Conservation (phyloP, 768 basidiomycete genomes). For the Mycena galericulata region DNA sequence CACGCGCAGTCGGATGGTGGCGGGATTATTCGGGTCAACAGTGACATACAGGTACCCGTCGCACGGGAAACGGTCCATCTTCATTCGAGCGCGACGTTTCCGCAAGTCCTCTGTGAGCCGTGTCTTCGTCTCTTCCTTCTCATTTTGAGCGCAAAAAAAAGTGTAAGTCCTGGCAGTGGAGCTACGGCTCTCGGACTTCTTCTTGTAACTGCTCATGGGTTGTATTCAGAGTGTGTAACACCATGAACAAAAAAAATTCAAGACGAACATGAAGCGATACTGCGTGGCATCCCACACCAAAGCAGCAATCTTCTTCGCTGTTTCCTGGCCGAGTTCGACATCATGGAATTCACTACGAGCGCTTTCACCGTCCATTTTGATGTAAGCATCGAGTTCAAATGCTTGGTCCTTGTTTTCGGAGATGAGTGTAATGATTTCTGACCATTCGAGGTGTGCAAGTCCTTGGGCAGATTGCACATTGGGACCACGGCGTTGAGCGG, state of each 20-base stretch:
- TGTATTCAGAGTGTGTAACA: no score
- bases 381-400: not conserved
- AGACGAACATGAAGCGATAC: not conserved
- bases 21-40: no score
- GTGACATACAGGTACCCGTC: no score
- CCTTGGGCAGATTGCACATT: not conserved
- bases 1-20: not conserved
- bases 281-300: not conserved
- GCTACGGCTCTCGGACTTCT: not conserved
- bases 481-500: no score
- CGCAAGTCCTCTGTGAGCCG: not conserved
- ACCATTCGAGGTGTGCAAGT: no score
- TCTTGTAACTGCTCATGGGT: no score
- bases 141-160: not conserved
- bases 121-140: not conserved
- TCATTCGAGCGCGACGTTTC: not conserved
- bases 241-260: not conserved
- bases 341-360: not conserved
- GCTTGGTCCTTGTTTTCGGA: not conserved
- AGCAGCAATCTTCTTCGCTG: not conserved
- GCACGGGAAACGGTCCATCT: not conserved
- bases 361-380: not conserved
- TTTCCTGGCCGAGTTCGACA: not conserved
- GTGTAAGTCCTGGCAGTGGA: not conserved
- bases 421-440: not conserved